A percentile compares a stretch with the other conserved stretches of the same genome.
phyloP scores from a whole-genome alignment of 345 rosid genomes.

The Brassica carinata region DNA sequence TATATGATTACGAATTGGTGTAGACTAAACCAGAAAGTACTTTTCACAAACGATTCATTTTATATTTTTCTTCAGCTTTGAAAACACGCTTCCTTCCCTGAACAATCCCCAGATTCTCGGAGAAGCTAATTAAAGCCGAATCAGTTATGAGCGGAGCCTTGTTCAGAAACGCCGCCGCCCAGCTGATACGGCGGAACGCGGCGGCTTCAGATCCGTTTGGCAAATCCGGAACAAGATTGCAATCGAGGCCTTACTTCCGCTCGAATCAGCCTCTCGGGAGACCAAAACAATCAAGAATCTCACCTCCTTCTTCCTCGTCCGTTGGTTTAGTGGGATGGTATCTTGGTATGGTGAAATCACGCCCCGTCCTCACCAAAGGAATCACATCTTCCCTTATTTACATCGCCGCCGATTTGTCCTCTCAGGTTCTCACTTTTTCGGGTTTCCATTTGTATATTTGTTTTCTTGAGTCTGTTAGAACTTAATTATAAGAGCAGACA shows the following conservation, averaged over 20 bases:
- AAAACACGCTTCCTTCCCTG: not conserved
- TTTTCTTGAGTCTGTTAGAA: not conserved
- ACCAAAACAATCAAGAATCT: slow-evolving; percentile 36
- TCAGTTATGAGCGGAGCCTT: slow-evolving; percentile 14
- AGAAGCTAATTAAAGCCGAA: not conserved
- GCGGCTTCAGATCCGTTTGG: not conserved
- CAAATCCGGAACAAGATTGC: not conserved
- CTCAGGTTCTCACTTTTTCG: slow-evolving; percentile 61
- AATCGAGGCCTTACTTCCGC: slow-evolving; percentile 35
- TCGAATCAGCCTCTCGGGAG: slow-evolving; percentile 38
- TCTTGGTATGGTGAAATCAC: slow-evolving; percentile 75
- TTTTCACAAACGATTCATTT: no score
- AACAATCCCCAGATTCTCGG: not conserved
- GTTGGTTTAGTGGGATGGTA: slow-evolving; percentile 75
- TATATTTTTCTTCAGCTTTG: not conserved
- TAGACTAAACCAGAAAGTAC: not conserved
- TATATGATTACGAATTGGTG: no score
- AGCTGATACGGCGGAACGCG: slow-evolving; percentile 3
- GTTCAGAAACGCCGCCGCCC: slow-evolving; percentile 12
- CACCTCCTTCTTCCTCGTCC: slow-evolving; percentile 21
- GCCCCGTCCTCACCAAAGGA: slow-evolving; percentile 81
- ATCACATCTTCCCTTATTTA: slow-evolving; percentile 64
- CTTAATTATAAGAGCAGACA: no score
- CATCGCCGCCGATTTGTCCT: slow-evolving; percentile 80
- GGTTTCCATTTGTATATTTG: not conserved